Evolutionary conservation across 805 yeast species (phyloP).

Genomic region (Candida corydali): DNA sequence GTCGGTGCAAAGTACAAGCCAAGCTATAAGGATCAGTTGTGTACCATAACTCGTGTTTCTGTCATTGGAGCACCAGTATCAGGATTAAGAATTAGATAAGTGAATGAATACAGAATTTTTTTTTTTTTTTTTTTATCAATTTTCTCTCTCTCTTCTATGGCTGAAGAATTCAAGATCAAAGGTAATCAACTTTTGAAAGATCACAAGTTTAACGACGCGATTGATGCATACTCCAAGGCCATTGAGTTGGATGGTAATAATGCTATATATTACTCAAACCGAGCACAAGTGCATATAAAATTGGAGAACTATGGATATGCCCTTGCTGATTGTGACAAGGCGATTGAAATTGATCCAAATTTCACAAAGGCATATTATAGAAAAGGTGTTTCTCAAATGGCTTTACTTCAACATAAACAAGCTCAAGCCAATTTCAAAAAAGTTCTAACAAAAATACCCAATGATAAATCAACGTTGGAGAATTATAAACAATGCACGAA

Average conservation of each 20-base stretch:
- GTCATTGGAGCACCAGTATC: conserved; percentile 88
- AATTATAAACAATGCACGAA: conserved; percentile 60
- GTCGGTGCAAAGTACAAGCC: conserved; percentile 86
- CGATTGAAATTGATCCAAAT: conserved; percentile 61
- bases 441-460: conserved; percentile 61
- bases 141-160: conserved; percentile 14
- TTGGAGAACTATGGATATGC: conserved; percentile 85
- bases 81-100: conserved; percentile 63
- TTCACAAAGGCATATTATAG: conserved; percentile 83
- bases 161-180: conserved; percentile 53
- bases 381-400: conserved; percentile 76
- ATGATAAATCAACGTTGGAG: conserved; percentile 62
- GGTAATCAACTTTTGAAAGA: conserved; percentile 74
- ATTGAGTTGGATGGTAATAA: conserved; percentile 58
- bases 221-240: conserved; percentile 70
- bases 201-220: conserved; percentile 61
- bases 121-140: background rate
- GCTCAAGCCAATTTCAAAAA: conserved; percentile 66
- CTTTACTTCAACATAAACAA: conserved; percentile 68
- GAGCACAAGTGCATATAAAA: conserved; percentile 88
- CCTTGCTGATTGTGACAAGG: conserved; percentile 67
- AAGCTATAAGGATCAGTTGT: conserved; percentile 72
- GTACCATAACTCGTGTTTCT: conserved; percentile 72
- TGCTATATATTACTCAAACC: conserved; percentile 70
- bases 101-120: conserved; percentile 1